phyloP scores from a whole-genome alignment of 768 basidiomycete species.

The Guyanaporus albipodus region DNA sequence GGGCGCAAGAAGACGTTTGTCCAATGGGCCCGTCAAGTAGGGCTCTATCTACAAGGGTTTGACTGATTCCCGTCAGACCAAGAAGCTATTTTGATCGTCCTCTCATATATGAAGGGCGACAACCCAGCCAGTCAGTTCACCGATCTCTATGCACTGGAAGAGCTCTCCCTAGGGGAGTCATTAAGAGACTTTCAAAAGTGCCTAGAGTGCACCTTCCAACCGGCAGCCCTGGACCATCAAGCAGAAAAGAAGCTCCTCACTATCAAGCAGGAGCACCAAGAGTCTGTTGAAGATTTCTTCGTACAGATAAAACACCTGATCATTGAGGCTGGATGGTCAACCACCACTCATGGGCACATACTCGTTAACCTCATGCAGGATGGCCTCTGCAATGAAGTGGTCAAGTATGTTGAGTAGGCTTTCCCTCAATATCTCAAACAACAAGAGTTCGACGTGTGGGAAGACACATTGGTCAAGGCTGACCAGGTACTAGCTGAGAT shows the following conservation, averaged over 20 bases:
- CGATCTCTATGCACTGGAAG: not conserved
- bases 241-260: not conserved
- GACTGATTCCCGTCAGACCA: fast-evolving
- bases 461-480: too few relatives aligned
- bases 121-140: not conserved
- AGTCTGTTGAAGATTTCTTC: not conserved
- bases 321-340: not conserved
- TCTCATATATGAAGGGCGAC: not conserved
- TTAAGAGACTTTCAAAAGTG: too few relatives aligned
- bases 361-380: not conserved
- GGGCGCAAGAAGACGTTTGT: not conserved
- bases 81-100: not conserved
- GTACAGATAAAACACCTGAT: not conserved
- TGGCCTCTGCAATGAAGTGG: not conserved
- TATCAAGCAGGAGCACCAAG: not conserved
- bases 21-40: not conserved
- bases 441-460: too few relatives aligned
- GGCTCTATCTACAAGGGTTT: not conserved
- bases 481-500: too few relatives aligned
- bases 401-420: not conserved
- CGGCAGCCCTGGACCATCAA: not conserved
- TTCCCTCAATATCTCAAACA: not conserved
- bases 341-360: too few relatives aligned
- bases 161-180: too few relatives aligned
- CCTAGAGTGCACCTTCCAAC: not conserved